phyloP scores from a whole-genome alignment of 1,139 yeast species.

The Pichia sp. region DNA sequence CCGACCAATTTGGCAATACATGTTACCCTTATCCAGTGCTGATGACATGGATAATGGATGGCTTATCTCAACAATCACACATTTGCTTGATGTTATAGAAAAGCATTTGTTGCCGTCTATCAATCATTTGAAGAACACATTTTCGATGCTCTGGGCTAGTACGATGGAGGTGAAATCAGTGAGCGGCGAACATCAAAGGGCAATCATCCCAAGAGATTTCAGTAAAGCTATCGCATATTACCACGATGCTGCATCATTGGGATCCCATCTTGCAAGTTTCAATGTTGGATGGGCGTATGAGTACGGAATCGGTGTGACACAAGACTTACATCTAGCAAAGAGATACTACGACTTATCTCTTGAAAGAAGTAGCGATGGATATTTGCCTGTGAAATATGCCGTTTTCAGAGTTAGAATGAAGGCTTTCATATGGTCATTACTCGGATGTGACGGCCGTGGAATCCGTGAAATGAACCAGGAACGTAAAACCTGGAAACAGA shows the following conservation, averaged over 20 bases:
- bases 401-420: conserved; percentile 37
- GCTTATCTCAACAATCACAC: not conserved
- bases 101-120: too few relatives aligned
- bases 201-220: conserved; percentile 62
- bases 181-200: not conserved
- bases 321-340: conserved; percentile 78
- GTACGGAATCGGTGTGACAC: conserved; percentile 68
- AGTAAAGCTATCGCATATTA: conserved; percentile 67
- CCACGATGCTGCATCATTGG: conserved; percentile 50
- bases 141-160: not conserved
- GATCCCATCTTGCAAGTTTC: conserved; percentile 69
- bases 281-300: conserved; percentile 87
- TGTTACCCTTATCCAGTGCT: conserved; percentile 4
- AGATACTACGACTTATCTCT: conserved; percentile 68
- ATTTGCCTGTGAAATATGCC: conserved; percentile 38
- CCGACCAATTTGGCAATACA: conserved; percentile 7
- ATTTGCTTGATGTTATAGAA: not conserved
- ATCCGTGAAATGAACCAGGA: conserved; percentile 1
- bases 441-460: conserved; percentile 15
- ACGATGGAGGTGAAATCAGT: not conserved
- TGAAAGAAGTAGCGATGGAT: conserved; percentile 16
- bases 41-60: not conserved
- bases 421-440: conserved; percentile 19
- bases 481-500: conserved; percentile 8
- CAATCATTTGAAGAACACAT: not conserved